A percentile compares a stretch with the other conserved stretches of the same genome.
These are phyloP conservation scores for sorghum (Sorghum bicolor) DNA, from an alignment of 176 grass and related monocot species.

Conservation along the genomic window DNA sequence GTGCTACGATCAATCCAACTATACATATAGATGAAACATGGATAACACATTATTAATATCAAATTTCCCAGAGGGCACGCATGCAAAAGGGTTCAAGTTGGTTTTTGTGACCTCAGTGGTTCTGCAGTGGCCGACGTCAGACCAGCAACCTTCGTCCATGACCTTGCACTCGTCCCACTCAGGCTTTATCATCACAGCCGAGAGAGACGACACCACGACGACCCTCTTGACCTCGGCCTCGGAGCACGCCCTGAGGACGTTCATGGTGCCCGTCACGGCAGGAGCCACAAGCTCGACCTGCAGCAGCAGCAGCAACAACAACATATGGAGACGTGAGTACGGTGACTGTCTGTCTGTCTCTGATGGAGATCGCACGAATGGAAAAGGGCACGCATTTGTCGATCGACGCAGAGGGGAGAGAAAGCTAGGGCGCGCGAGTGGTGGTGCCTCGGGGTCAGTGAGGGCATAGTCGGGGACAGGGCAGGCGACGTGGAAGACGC, in stretches of 20 bases:
- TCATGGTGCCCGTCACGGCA: conserved; percentile 60
- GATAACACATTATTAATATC: too few species aligned
- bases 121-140: conserved; percentile 51
- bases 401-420: not conserved
- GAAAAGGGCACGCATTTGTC: too few species aligned
- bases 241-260: conserved; percentile 69
- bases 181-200: conserved; percentile 40
- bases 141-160: conserved; percentile 78
- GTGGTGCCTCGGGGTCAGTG: conserved; percentile 57
- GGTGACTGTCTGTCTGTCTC: not conserved
- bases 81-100: not conserved
- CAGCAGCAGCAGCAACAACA: not conserved
- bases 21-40: too few species aligned
- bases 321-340: not conserved
- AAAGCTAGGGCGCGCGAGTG: not conserved
- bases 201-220: conserved; percentile 56
- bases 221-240: conserved; percentile 61
- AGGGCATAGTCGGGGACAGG: conserved; percentile 43
- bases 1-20: too few species aligned
- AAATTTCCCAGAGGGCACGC: not conserved
- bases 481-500: conserved; percentile 77
- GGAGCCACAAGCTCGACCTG: conserved; percentile 56
- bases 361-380: not conserved
- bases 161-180: conserved; percentile 29
- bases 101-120: conserved; percentile 43